Evolutionary conservation across 2,329 filamentous ascomycete genomes (phyloP).

Genomic region (Chaetomiaceae sp.): DNA sequence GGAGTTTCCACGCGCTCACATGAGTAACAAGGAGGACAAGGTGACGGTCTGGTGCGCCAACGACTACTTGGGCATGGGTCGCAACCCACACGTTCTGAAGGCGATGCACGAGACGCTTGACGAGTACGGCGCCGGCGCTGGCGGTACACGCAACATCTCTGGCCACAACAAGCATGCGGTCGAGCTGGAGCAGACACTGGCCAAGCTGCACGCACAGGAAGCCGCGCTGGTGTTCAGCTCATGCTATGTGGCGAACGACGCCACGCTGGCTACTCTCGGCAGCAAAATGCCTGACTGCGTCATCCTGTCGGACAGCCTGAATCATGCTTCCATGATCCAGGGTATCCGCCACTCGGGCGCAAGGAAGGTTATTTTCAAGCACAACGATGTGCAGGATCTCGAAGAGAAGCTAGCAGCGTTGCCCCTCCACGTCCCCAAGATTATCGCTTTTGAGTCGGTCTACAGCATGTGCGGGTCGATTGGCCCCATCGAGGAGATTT

Average conservation of each 20-base stretch:
- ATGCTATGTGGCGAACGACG: slow-evolving; percentile 97
- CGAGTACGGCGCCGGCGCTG: slow-evolving; percentile 89
- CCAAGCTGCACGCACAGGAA: slow-evolving; percentile 87
- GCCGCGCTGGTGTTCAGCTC: slow-evolving; percentile 91
- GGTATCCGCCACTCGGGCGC: slow-evolving; percentile 96
- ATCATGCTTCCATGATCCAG: slow-evolving; percentile 99
- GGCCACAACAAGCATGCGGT: slow-evolving; percentile 96
- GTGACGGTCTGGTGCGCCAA: slow-evolving; percentile 99
- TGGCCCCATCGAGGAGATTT: slow-evolving; percentile 92
- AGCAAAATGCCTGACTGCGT: slow-evolving; percentile 96
- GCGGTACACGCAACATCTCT: slow-evolving; percentile 95
- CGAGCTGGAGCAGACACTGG: slow-evolving; percentile 72
- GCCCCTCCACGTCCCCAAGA: slow-evolving; percentile 82
- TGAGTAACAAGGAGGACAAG: slow-evolving; percentile 72
- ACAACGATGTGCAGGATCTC: slow-evolving; percentile 91
- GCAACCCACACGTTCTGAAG: slow-evolving; percentile 79
- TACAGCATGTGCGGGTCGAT: slow-evolving; percentile 99
- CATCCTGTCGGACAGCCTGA: slow-evolving; percentile 94
- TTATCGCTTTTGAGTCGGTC: slow-evolving; percentile 97
- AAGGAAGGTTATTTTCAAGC: slow-evolving; percentile 97
- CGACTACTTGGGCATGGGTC: slow-evolving; percentile 97
- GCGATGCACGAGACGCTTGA: slow-evolving; percentile 94
- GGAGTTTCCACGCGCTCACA: slow-evolving; percentile 93
- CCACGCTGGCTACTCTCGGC: slow-evolving; percentile 91
- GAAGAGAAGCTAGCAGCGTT: slow-evolving; percentile 89